phyloP scores from a whole-genome alignment of 2,329 filamentous ascomycete genomes.

The Zarea fungicola region DNA sequence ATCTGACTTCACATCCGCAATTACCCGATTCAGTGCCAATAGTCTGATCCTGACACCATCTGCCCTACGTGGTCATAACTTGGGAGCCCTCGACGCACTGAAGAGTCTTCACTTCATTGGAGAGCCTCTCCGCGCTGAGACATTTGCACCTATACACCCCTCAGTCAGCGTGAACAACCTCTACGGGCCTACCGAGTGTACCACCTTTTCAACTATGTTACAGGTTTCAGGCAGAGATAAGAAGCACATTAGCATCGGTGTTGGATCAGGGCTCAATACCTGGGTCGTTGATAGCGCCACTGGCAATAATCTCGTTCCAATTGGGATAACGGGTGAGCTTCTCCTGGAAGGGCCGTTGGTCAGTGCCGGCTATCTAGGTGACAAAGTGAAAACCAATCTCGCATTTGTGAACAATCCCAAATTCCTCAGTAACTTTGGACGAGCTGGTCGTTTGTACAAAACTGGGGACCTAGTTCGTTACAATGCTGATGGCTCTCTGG shows the following conservation, averaged over 20 bases:
- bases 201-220: background rate
- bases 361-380: constrained; percentile 44
- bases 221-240: background rate
- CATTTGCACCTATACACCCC: background rate
- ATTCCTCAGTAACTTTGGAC: background rate
- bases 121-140: background rate
- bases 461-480: constrained; percentile 45
- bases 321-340: constrained; percentile 31
- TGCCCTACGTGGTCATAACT: background rate
- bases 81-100: background rate
- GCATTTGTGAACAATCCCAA: constrained; percentile 23
- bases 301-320: constrained; percentile 23
- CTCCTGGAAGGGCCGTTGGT: constrained; percentile 39
- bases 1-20: constrained; percentile 3
- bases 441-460: constrained; percentile 31
- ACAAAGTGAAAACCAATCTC: constrained; percentile 38
- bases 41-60: background rate
- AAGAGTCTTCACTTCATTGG: constrained; percentile 1
- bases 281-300: constrained; percentile 29
- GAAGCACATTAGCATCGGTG: constrained; percentile 11
- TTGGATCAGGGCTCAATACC: background rate
- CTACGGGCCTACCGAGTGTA: background rate
- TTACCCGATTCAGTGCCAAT: constrained; percentile 12
- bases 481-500: constrained; percentile 34
- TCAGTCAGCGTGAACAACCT: constrained; percentile 9